Evolutionary conservation across 225 moss, liverwort and hornwort genomes (phyloP).

Genomic region (Ulota crispa): DNA sequence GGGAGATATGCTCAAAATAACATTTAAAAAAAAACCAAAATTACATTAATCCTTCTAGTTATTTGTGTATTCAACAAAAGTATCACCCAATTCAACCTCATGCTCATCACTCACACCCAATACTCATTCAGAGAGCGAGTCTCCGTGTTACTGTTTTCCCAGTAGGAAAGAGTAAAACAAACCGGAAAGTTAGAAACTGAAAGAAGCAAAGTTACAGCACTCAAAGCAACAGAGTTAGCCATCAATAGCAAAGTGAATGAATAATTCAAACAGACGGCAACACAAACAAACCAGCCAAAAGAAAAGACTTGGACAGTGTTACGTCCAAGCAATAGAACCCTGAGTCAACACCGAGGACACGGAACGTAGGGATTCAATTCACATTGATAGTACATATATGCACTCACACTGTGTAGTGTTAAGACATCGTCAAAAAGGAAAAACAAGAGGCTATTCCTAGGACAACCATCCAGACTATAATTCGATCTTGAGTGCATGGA

Average conservation of each 20-base stretch:
- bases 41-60: too few species aligned
- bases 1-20: too few species aligned
- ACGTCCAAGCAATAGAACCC: background rate
- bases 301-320: background rate
- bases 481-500: background rate
- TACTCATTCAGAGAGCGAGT: background rate
- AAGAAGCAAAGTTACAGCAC: background rate
- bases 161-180: background rate
- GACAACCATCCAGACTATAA: background rate
- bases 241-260: background rate
- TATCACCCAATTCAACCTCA: too few species aligned
- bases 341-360: background rate
- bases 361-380: background rate
- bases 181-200: background rate
- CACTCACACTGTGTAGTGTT: background rate
- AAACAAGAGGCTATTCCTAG: background rate
- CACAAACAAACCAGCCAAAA: background rate
- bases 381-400: slow-evolving; percentile 3
- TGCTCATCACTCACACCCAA: background rate
- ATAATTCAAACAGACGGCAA: background rate
- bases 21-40: too few species aligned
- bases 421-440: background rate
- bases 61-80: too few species aligned
- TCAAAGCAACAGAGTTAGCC: background rate
- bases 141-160: background rate